A percentile compares a stretch with the other conserved stretches of the same genome.
Evolutionary conservation across 371 early-diverging fungal genomes (phyloP).

Genomic region (Zychaea mexicana): DNA sequence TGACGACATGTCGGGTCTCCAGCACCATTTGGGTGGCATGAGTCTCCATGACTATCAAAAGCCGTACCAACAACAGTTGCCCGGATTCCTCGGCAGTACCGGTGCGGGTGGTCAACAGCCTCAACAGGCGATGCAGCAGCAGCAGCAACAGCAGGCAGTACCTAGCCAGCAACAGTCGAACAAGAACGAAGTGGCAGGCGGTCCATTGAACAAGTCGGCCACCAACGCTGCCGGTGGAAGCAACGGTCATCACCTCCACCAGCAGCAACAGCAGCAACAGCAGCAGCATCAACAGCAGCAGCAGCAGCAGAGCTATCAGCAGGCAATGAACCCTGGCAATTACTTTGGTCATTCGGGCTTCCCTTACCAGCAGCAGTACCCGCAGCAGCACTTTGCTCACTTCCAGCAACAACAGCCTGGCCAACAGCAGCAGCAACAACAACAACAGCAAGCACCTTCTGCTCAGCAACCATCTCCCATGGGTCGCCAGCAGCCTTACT

Average conservation of each 20-base stretch:
- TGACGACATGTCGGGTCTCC: slow-evolving; percentile 46
- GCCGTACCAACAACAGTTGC: slow-evolving; percentile 32
- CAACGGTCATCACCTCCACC: slow-evolving; percentile 1
- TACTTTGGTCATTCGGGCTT: slow-evolving; percentile 23
- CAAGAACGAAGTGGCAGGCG: background rate
- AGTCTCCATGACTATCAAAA: slow-evolving; percentile 50
- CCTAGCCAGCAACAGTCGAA: slow-evolving; percentile 3
- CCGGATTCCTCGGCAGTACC: slow-evolving; percentile 19
- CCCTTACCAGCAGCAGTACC: slow-evolving; percentile 14
- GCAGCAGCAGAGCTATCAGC: slow-evolving; percentile 11
- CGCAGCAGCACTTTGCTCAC: slow-evolving; percentile 10
- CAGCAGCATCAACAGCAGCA: background rate
- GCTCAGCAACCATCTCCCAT: slow-evolving; percentile 19
- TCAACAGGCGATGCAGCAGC: slow-evolving; percentile 15
- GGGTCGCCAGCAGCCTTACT: slow-evolving; percentile 27
- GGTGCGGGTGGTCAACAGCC: too few species aligned
- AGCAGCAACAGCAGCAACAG: slow-evolving; percentile 12
- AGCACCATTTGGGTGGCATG: slow-evolving; percentile 32
- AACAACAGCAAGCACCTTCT: slow-evolving; percentile 13
- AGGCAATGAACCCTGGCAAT: slow-evolving; percentile 7
- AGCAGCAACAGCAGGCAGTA: too few species aligned
- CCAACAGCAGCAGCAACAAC: slow-evolving; percentile 8
- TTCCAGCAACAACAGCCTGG: slow-evolving; percentile 14
- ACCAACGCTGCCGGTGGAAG: background rate
- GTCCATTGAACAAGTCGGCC: slow-evolving; percentile 4